Evolutionary conservation across 2,329 filamentous ascomycete genomes (phyloP).

Genomic region (Aureobasidium pullulans): DNA sequence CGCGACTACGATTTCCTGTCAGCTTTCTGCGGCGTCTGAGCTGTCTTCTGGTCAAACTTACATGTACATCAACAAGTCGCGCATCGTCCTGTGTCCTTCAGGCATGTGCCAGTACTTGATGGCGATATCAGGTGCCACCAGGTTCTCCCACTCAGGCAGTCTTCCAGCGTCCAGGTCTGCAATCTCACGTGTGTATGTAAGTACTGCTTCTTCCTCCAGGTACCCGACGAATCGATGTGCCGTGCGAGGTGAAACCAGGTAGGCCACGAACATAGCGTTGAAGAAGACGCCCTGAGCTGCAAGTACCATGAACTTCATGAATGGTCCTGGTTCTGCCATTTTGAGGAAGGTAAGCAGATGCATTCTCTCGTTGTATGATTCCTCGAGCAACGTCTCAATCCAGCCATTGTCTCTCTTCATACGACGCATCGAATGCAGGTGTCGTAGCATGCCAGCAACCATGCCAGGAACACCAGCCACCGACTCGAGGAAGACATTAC

Average conservation of each 20-base stretch:
- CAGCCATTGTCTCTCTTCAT: conserved; percentile 89
- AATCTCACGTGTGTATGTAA: conserved; percentile 88
- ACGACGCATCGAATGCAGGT: conserved; percentile 73
- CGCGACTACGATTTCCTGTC: conserved; percentile 35
- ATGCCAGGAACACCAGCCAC: conserved; percentile 94
- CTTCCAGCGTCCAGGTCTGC: conserved; percentile 78
- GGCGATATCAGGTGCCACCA: conserved; percentile 80
- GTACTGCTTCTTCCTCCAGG: conserved; percentile 91
- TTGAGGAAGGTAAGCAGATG: conserved; percentile 89
- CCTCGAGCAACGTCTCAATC: conserved; percentile 51
- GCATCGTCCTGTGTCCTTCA: conserved; percentile 72
- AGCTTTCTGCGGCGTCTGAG: neutral
- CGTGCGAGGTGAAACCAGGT: conserved; percentile 77
- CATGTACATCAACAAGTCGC: conserved; percentile 79
- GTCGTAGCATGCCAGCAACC: conserved; percentile 90
- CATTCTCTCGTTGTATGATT: conserved; percentile 30
- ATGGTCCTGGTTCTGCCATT: conserved; percentile 71
- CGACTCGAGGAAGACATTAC: conserved; percentile 89
- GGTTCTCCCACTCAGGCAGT: conserved; percentile 71
- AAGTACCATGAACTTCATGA: conserved; percentile 89
- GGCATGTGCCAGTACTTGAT: conserved; percentile 93
- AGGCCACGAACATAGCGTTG: conserved; percentile 84
- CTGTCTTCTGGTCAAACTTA: conserved; percentile 21
- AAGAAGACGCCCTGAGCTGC: conserved; percentile 94
- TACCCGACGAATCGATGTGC: conserved; percentile 96